Evolutionary conservation across 2,329 filamentous ascomycete genomes (phyloP), one percentile per base, ranked within the genome.

Genomic region (Exophiala sp.): DNA sequence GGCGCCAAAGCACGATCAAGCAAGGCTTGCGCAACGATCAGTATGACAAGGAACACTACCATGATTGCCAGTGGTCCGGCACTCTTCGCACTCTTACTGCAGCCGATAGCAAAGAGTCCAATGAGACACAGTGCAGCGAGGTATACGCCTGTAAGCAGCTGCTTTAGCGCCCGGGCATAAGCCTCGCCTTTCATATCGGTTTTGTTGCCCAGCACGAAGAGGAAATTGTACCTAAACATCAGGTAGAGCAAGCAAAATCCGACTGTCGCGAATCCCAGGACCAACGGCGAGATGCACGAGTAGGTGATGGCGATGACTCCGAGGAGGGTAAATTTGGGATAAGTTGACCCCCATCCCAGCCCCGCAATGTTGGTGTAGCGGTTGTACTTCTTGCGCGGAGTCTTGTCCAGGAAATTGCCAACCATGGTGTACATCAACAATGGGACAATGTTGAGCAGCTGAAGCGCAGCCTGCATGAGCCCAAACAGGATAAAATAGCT

Each of bases 401-500:
- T 91, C 56, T 74, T 54, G 24, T 57, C 44, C 46, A 59, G 39
- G 29, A 60, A 22, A 24, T 56, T 55, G 44, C 58, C 58, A 9
- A 60, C 42, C 11, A 58, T 2, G 14, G 50, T 41, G 46, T 54
- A 54, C 49, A 58, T 51, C 14, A 60, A 34, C 38, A 60, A 41
- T 3, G 54, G 53, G 13, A 58, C 58, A 21, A 60, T 54, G 53
- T 60, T 59, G 48, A 60, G 48, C 11, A 60, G 27, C 62, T 80
- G 50, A 86, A 79, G 29, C 90, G 76, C 61, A 85, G 78, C 54
- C 24, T 57, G 52, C 34, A 48, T 48, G 38, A 97, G 66, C 23
- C 91, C 93, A 66, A 97, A 90, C 1, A 98, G 82, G 19, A 97
- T 79, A 61, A 97, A 95, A 71, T 96, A 98, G 0, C 85, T 89